Evolutionary conservation across 352 stramenopile species (phyloP).

Genomic region (Phytophthora sansomeana): DNA sequence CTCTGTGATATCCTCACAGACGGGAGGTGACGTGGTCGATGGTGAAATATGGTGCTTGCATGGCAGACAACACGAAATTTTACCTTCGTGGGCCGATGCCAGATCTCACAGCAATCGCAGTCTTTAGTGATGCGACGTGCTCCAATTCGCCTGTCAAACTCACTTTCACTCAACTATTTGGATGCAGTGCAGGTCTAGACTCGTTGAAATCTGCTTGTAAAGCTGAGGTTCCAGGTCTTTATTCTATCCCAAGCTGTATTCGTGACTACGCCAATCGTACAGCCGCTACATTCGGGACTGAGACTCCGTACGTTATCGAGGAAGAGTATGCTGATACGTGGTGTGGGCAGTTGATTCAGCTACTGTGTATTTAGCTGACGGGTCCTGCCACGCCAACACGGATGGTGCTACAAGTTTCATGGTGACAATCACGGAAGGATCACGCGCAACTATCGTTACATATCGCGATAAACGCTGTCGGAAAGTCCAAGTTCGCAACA

Average conservation of each 20-base stretch:
- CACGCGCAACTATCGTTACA: no score
- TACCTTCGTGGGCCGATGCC: constrained; percentile 1
- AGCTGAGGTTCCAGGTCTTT: not conserved
- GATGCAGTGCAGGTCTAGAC: constrained; percentile 4
- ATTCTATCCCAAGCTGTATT: constrained; percentile 9
- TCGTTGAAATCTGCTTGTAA: not conserved
- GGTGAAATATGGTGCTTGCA: not conserved
- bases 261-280: not conserved
- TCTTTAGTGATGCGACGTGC: constrained; percentile 1
- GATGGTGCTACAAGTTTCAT: no score
- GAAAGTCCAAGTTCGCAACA: no score
- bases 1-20: not conserved
- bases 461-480: no score
- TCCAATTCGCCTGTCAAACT: not conserved
- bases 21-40: constrained; percentile 8
- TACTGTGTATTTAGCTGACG: constrained; percentile 10
- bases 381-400: not conserved
- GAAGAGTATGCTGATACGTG: constrained; percentile 4
- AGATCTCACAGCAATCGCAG: constrained; percentile 8
- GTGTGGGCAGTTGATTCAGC: not conserved
- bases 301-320: constrained; percentile 16
- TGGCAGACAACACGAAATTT: constrained; percentile 1
- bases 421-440: no score
- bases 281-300: not conserved
- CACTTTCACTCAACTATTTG: constrained; percentile 1